Percentiles rank a stretch among this genome's conserved stretches.
phyloP scores from a whole-genome alignment of 805 yeast species.

The Starmerella potacharoeniae region DNA sequence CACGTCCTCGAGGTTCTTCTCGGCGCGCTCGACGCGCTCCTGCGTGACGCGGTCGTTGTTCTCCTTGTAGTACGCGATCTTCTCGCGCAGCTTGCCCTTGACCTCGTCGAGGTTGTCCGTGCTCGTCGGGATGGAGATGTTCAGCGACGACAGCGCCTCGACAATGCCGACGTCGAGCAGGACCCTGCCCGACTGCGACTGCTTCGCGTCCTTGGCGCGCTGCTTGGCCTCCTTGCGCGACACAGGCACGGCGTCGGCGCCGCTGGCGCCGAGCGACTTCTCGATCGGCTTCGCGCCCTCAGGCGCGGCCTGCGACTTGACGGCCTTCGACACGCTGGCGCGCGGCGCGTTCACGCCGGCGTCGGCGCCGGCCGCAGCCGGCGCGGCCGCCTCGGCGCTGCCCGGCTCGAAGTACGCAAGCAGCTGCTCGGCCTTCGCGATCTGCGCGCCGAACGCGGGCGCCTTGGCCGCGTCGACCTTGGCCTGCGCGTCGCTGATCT shows the following conservation, averaged over 20 bases:
- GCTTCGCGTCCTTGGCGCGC: slow-evolving; percentile 6
- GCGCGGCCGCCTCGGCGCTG: slow-evolving; percentile 34
- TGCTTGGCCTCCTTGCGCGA: slow-evolving; percentile 31
- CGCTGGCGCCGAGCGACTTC: neutral
- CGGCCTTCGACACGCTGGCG: slow-evolving; percentile 9
- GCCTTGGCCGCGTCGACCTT: slow-evolving; percentile 55
- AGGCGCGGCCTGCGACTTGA: slow-evolving; percentile 7
- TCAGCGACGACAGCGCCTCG: slow-evolving; percentile 62
- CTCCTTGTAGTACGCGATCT: slow-evolving; percentile 53
- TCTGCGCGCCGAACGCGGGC: slow-evolving; percentile 79
- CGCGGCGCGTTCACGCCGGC: neutral
- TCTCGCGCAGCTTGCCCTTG: slow-evolving; percentile 55
- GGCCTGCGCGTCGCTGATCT: slow-evolving; percentile 55
- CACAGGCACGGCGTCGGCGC: slow-evolving; percentile 31
- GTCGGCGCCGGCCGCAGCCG: slow-evolving; percentile 17
- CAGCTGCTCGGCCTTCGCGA: slow-evolving; percentile 61
- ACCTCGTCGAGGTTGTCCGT: slow-evolving; percentile 59
- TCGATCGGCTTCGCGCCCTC: slow-evolving; percentile 30
- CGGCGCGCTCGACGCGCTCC: slow-evolving; percentile 61
- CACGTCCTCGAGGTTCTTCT: slow-evolving; percentile 61
- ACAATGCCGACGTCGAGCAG: slow-evolving; percentile 72
- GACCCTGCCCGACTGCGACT: slow-evolving; percentile 35
- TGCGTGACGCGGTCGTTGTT: slow-evolving; percentile 75
- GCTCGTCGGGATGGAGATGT: slow-evolving; percentile 66
- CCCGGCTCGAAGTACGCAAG: slow-evolving; percentile 68